A percentile compares a stretch with the other conserved stretches of the same genome.
These are phyloP conservation scores for Senecio squalidus DNA, from an alignment of 140 eudicot species.

Conservation along the genomic window DNA sequence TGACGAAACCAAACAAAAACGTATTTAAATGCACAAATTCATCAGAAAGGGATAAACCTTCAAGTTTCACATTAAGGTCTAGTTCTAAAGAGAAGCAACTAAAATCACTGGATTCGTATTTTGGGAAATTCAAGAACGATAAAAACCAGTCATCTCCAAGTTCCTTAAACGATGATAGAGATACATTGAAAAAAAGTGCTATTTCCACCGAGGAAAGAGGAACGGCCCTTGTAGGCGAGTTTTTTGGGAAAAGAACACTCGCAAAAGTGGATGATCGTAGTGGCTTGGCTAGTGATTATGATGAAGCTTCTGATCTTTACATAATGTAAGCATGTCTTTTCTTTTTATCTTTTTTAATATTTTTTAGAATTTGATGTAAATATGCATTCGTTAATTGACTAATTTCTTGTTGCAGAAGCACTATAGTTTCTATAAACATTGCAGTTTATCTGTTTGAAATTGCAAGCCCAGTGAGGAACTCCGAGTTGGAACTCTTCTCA, in stretches of 20 bases:
- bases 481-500: constrained; percentile 60
- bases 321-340: constrained; percentile 45
- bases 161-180: not conserved
- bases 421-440: constrained; percentile 61
- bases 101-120: constrained; percentile 52
- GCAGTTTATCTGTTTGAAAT: constrained; percentile 79
- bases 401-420: constrained; percentile 59
- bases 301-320: constrained; percentile 55
- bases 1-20: constrained; percentile 8
- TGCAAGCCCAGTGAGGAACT: constrained; percentile 72
- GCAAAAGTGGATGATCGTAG: constrained; percentile 16
- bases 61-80: constrained; percentile 22
- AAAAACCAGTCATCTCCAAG: constrained; percentile 17
- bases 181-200: constrained; percentile 22
- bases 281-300: constrained; percentile 29
- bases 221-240: too few species aligned
- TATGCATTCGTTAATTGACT: not conserved
- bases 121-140: constrained; percentile 41
- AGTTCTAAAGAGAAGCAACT: constrained; percentile 47
- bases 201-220: too few species aligned
- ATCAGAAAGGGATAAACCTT: constrained; percentile 27
- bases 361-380: not conserved
- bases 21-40: constrained; percentile 20
- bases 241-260: constrained; percentile 12
- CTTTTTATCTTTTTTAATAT: not conserved